Conservation (phyloP, 1,139 yeast genomes). For the Blastobotrys buckinghamii region DNA sequence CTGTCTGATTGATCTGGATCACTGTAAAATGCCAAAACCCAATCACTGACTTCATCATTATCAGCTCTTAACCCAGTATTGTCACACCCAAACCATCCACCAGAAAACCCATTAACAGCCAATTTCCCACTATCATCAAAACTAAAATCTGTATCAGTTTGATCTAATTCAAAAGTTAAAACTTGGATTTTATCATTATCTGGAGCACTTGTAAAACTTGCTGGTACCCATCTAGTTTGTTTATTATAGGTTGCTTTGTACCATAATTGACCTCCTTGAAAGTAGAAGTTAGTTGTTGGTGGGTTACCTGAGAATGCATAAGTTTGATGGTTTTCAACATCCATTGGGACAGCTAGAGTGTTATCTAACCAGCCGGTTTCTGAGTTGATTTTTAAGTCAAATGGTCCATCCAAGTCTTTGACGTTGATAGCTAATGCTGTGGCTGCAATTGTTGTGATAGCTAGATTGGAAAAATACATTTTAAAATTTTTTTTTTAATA, state of each 20-base stretch:
- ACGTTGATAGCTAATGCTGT: background rate
- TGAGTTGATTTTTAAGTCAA: background rate
- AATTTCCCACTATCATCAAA: constrained; percentile 4
- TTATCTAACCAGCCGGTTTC: no score
- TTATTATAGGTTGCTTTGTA: background rate
- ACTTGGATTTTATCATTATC: background rate
- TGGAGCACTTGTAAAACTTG: background rate
- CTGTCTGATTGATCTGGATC: background rate
- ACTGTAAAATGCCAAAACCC: background rate
- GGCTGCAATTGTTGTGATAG: background rate
- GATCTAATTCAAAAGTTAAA: background rate
- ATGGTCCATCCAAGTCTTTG: background rate
- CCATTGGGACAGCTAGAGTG: no score
- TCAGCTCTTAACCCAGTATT: constrained; percentile 1
- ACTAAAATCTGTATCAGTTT: background rate
- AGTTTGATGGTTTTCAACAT: background rate
- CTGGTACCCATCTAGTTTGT: background rate
- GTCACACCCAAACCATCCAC: constrained; percentile 5
- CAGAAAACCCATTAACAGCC: background rate
- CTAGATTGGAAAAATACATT: background rate
- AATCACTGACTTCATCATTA: background rate
- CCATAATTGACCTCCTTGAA: background rate
- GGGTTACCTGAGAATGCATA: background rate
- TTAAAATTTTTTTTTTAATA: no score
- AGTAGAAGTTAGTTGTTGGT: background rate